phyloP scores from a whole-genome alignment of 176 grass and related monocot genomes.

The Cocos nucifera region DNA sequence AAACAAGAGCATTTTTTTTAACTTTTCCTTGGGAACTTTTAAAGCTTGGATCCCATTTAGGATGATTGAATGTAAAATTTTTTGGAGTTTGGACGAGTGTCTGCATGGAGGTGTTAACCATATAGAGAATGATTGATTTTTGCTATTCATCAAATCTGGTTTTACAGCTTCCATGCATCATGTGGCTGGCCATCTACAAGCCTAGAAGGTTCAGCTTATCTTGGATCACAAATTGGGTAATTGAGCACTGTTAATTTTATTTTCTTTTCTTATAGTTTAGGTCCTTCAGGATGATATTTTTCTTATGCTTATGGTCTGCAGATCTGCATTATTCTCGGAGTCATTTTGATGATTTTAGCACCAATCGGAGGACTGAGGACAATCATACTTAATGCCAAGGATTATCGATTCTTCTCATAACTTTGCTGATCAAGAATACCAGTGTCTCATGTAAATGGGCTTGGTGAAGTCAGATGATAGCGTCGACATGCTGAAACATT shows the following conservation, averaged over 20 bases:
- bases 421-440: background rate
- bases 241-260: background rate
- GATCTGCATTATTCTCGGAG: slow-evolving; percentile 9
- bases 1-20: background rate
- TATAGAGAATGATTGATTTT: too few species aligned
- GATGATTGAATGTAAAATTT: too few species aligned
- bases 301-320: background rate
- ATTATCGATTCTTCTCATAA: slow-evolving; percentile 6
- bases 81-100: too few species aligned
- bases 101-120: too few species aligned
- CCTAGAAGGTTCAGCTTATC: slow-evolving; percentile 1
- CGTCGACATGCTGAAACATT: too few species aligned
- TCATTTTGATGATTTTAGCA: slow-evolving; percentile 4
- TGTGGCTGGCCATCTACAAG: slow-evolving; percentile 2
- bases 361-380: slow-evolving; percentile 3
- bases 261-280: background rate
- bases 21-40: too few species aligned
- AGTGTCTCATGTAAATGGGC: too few species aligned
- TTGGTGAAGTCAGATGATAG: too few species aligned
- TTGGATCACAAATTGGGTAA: background rate
- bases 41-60: too few species aligned
- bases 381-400: slow-evolving; percentile 1
- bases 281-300: background rate
- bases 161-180: slow-evolving; percentile 1
- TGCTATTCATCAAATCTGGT: background rate